Evolutionary conservation across 2,329 filamentous ascomycete species (phyloP), one percentile per base, ranked within the genome.

Genomic region (Alternaria sp.): DNA sequence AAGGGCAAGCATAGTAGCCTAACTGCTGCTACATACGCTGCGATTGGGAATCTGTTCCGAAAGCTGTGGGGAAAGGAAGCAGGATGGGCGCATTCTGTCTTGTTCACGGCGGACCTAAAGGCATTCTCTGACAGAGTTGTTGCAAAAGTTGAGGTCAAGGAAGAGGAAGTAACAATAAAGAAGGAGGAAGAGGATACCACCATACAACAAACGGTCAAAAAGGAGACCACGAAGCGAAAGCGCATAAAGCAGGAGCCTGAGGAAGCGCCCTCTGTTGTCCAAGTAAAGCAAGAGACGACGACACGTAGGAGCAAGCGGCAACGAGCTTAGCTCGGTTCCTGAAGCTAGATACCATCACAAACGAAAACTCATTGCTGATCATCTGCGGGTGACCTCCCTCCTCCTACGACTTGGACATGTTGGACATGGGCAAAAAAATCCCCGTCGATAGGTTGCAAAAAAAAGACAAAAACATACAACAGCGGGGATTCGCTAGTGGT

Each of bases 71-170:
- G 95, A 0, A 87, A 90, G 59, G 92, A 98, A 71, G 95, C 95
- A 1, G 95, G 95, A 1, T 99, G 96, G 96, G 95, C 96, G 9
- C 95, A 99, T 80, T 96, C 92, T 3, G 95, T 99, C 8, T 83
- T 99, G 12, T 99, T 99, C 74, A 96, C 95, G 0, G 96, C 95
- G 0, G 94, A 99, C 74, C 79, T 99, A 57, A 91, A 88, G 73
- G 87, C 92, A 0, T 98, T 98, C 72, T 90, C 93, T 0, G 90
- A 92, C 66, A 85, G 82, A 66, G 75, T 87, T n/a, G 78, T 81
- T 1, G 78, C 73, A 4, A 85, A 85, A 68, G 75, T 75, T 8
- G 81, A 85, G 65, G 71, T 86, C 22, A 82, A 85, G 57, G 79
- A 81, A 46, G 81, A 83, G 32, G 75, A 75, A 6, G 63, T 72